Evolutionary conservation across 2,329 filamentous ascomycete species (phyloP).

Genomic region (Phaeosphaeriaceae sp.): DNA sequence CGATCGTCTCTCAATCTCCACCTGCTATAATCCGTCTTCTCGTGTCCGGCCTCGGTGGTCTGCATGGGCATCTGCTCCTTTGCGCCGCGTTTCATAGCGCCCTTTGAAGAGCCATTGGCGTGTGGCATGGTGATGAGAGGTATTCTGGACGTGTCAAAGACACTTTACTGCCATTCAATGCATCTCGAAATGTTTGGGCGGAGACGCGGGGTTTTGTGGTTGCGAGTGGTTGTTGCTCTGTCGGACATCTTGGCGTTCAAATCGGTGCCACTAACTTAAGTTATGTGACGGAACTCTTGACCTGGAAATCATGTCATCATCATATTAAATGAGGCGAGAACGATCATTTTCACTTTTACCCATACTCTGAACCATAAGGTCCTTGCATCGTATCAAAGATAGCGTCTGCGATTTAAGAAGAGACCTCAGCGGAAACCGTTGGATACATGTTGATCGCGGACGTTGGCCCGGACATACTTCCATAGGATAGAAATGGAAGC

Average conservation of each 20-base stretch:
- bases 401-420: no score
- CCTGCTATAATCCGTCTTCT: constrained; percentile 77
- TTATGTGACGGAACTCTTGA: background rate
- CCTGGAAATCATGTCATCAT: background rate
- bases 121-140: constrained; percentile 22
- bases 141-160: constrained; percentile 5
- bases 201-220: constrained; percentile 1
- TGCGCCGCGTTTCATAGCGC: constrained; percentile 20
- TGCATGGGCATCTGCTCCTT: constrained; percentile 18
- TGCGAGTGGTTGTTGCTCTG: constrained; percentile 1
- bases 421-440: no score
- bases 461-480: no score
- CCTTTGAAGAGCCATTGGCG: constrained; percentile 33
- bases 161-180: background rate
- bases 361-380: background rate
- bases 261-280: no score
- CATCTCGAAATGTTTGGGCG: constrained; percentile 11
- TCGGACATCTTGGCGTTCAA: constrained; percentile 28
- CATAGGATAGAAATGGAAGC: no score
- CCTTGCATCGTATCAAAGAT: no score
- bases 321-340: background rate
- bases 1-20: constrained; percentile 87
- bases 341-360: background rate
- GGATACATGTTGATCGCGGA: no score
- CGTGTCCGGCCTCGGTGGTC: constrained; percentile 18